phyloP scores from a whole-genome alignment of 495 filamentous ascomycete genomes.

The Neurospora sublineolata region DNA sequence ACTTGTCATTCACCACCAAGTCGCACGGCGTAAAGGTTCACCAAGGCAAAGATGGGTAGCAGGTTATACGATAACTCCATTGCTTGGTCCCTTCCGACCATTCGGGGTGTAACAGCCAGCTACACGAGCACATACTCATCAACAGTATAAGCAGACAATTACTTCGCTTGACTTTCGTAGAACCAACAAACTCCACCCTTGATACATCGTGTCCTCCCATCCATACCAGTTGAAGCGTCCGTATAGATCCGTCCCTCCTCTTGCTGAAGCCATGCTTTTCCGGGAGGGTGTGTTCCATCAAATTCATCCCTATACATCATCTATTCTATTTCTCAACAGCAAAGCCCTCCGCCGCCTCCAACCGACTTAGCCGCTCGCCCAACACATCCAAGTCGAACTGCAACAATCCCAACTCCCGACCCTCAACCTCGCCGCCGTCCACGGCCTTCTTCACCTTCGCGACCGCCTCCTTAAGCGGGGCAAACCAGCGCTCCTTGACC shows the following conservation, averaged over 20 bases:
- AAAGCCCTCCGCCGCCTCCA: conserved; percentile 12
- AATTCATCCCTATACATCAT: background rate
- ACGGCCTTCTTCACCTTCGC: conserved; percentile 30
- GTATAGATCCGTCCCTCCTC: background rate
- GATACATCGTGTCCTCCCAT: background rate
- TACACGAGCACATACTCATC: background rate
- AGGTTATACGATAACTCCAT: background rate
- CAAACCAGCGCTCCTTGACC: conserved; percentile 41
- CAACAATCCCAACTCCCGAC: conserved; percentile 10
- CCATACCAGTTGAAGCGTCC: background rate
- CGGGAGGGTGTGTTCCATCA: background rate
- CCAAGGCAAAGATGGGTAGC: background rate
- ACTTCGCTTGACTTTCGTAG: background rate
- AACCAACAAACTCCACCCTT: background rate
- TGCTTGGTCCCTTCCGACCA: background rate
- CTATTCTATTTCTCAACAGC: conserved; percentile 1
- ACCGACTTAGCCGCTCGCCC: conserved; percentile 22
- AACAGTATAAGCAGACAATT: background rate
- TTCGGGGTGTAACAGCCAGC: background rate
- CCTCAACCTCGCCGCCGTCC: conserved; percentile 11
- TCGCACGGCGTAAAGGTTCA: background rate
- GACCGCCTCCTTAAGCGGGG: conserved; percentile 35
- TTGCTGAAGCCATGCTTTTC: background rate
- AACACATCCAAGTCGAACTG: conserved; percentile 27
- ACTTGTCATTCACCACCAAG: background rate